Evolutionary conservation across 306 rosid species (phyloP), one percentile per base, ranked within the genome.

Genomic region (Senna siamea): DNA sequence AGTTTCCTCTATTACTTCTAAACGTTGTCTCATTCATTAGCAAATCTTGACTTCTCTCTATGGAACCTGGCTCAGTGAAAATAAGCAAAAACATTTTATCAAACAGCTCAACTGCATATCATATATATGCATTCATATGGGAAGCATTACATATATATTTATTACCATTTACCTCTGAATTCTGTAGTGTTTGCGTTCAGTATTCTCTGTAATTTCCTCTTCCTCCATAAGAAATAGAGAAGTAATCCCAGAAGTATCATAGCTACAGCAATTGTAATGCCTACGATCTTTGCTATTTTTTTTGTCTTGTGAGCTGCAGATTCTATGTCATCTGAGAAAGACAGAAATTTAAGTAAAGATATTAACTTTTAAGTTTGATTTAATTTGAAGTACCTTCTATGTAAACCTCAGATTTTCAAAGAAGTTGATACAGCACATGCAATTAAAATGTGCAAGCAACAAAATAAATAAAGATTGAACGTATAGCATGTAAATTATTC

Each of bases 11-110:
- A 52, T 78, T 78, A 53, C 79, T 91, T 62, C 88, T 78, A 75
- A 76, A 70, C 51, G 75, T 80, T 26, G 66, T 74, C 37, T 89
- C 90, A 72, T 78, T 70, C 72, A 87, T 79, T 46, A 87, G 79
- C 22, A 79, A 76, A 78, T 85, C 97, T 53, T 80, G 94, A 77
- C 97, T 91, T 85, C 86, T 91, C 79, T 89, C 94, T 1, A 32
- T 55, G 9, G 67, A 70, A 82, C 86, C 96, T 90, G 83, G 64
- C 64, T 81, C 68, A 26, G 18, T 17, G 55, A 30, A 50, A 82
- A 55, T 8, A 74, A 61, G 15, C 15, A 72, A 60, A 4, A 75
- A 65, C 37, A 68, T 38, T 18, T 51, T 63, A 62, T 77, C 75
- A 13, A 34, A 53, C 55, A 19, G 13, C 58, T 23, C 9, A 71